These are phyloP conservation scores for Solanum gandarillasii DNA, from an alignment of 257 asterid genomes.

Conservation along the genomic window DNA sequence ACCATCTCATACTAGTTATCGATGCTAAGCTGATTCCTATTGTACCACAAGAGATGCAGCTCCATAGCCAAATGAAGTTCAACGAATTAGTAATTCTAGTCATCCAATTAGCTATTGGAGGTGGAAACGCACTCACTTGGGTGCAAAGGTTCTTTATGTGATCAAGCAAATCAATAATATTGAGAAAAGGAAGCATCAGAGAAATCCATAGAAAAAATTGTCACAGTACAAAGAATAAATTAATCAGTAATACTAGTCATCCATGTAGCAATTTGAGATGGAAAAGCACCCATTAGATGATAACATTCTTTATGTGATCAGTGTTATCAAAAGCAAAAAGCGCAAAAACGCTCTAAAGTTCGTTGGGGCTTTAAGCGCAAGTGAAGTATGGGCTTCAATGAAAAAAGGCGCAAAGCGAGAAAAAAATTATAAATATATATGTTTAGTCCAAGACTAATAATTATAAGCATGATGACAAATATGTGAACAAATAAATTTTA, in stretches of 20 bases:
- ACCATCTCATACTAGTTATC: not conserved
- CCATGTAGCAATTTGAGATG: not conserved
- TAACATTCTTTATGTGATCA: not conserved
- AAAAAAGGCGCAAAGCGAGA: not conserved
- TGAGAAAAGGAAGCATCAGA: not conserved
- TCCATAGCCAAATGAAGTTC: not conserved
- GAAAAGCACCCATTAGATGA: not conserved
- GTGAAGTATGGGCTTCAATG: not conserved
- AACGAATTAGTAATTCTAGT: not conserved
- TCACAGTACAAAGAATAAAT: not conserved
- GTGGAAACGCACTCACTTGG: not conserved
- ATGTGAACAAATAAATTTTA: not conserved
- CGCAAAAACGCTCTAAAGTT: not conserved
- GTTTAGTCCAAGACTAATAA: not conserved
- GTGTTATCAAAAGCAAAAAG: not conserved
- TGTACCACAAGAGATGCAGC: not conserved
- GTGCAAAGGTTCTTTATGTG: not conserved
- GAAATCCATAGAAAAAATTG: not conserved
- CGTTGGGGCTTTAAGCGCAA: not conserved
- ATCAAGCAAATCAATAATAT: not conserved
- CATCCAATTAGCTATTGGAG: not conserved
- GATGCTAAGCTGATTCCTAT: not conserved
- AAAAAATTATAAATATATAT: not conserved
- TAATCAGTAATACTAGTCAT: not conserved
- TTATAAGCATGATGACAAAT: not conserved